A percentile compares a stretch with the other conserved stretches of the same genome.
These are phyloP conservation scores for Penicillium roqueforti DNA, from an alignment of 495 filamentous ascomycete species.

Conservation along the genomic window DNA sequence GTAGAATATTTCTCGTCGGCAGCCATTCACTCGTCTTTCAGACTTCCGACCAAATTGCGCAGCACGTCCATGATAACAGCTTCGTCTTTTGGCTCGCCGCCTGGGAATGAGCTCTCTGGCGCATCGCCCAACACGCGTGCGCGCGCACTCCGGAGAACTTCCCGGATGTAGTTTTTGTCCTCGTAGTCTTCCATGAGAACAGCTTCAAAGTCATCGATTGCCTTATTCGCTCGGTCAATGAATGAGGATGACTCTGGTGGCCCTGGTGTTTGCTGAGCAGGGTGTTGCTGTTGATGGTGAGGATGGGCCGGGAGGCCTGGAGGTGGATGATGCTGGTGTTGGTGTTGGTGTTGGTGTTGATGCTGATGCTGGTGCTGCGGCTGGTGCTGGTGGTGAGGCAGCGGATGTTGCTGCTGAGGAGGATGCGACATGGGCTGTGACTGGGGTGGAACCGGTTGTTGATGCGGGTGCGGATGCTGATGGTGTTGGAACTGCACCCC, in stretches of 20 bases:
- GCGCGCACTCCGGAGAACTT: slow-evolving; percentile 47
- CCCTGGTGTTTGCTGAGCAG: slow-evolving; percentile 37
- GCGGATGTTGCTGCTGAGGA: slow-evolving; percentile 15
- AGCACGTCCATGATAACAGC: slow-evolving; percentile 44
- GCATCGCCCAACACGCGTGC: slow-evolving; percentile 42
- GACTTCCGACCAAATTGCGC: slow-evolving; percentile 38
- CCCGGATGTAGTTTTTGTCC: slow-evolving; percentile 49
- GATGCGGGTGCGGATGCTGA: slow-evolving; percentile 24
- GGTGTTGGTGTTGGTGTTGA: slow-evolving; percentile 21
- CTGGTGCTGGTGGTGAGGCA: slow-evolving; percentile 16
- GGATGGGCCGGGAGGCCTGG: slow-evolving; percentile 28
- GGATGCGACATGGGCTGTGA: slow-evolving; percentile 27
- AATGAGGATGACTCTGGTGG: slow-evolving; percentile 44
- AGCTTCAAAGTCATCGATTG: slow-evolving; percentile 48
- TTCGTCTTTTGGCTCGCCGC: slow-evolving; percentile 46
- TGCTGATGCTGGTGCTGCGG: slow-evolving; percentile 15
- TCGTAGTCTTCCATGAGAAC: slow-evolving; percentile 49
- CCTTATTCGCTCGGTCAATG: slow-evolving; percentile 46
- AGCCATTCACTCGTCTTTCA: slow-evolving; percentile 33
- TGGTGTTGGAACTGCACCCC: slow-evolving; percentile 18
- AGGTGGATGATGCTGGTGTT: slow-evolving; percentile 32
- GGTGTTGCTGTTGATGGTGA: slow-evolving; percentile 28
- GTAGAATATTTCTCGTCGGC: neutral
- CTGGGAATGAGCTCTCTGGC: slow-evolving; percentile 45
- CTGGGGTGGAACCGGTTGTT: slow-evolving; percentile 22